A percentile compares a stretch with the other conserved stretches of the same genome.
Conservation (phyloP, 148 eudicot genomes). For the Rhododendron mucronatum region DNA sequence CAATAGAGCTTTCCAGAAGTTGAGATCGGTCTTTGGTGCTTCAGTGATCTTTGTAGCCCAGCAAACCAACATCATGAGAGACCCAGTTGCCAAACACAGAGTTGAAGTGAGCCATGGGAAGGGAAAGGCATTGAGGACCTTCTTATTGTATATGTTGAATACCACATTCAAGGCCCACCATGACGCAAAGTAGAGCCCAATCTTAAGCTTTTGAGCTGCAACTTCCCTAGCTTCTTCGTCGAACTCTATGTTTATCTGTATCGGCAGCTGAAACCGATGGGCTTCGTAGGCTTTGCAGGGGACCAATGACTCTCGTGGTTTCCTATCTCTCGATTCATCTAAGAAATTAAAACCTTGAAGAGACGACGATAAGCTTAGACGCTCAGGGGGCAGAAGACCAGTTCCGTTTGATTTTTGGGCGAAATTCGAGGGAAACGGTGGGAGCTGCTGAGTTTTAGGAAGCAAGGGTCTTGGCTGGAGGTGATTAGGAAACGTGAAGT, state of each 20-base stretch:
- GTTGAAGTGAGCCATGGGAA: conserved; percentile 59
- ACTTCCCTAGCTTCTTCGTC: conserved; percentile 11
- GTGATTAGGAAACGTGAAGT: conserved; percentile 8
- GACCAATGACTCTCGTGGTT: conserved; percentile 4
- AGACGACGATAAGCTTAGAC: conserved; percentile 19
- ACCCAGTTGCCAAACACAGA: conserved; percentile 44
- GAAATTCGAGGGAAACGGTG: conserved; percentile 3
- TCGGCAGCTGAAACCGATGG: conserved; percentile 9
- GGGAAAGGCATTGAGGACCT: conserved; percentile 50
- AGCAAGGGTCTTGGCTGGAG: neutral
- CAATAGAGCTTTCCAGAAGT: conserved; percentile 46
- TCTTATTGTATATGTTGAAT: conserved; percentile 46
- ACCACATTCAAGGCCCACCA: conserved; percentile 54
- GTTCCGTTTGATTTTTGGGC: neutral
- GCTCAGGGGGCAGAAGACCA: neutral
- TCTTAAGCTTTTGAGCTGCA: conserved; percentile 36
- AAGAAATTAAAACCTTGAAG: conserved; percentile 12
- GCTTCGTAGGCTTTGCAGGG: conserved; percentile 37
- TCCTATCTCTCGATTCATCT: conserved; percentile 1
- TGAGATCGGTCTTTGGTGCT: conserved; percentile 38
- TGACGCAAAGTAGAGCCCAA: conserved; percentile 38
- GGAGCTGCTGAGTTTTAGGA: conserved; percentile 1
- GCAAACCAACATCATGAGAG: conserved; percentile 39
- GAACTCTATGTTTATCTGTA: conserved; percentile 22
- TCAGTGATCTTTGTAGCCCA: conserved; percentile 46